A percentile compares a stretch with the other conserved stretches of the same genome.
These are phyloP conservation scores for Diplocarpon mali DNA, from an alignment of 2,329 filamentous ascomycete genomes.

Conservation along the genomic window DNA sequence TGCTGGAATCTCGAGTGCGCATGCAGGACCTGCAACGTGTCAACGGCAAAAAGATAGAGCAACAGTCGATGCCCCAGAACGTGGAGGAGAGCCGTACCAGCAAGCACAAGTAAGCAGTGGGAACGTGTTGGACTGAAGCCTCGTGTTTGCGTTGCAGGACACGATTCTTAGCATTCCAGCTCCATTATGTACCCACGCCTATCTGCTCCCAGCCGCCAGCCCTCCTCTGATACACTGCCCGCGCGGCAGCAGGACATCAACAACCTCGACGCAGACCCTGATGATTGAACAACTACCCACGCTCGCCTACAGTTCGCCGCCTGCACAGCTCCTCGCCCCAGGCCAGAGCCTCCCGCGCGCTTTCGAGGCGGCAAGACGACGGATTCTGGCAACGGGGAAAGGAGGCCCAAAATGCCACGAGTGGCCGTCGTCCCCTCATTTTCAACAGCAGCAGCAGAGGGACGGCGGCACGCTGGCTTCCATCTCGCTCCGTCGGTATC, in stretches of 20 bases:
- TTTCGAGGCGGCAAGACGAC: slow-evolving; percentile 16
- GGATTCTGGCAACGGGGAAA: slow-evolving; percentile 11
- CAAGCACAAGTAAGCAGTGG: slow-evolving; percentile 1
- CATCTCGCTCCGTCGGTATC: neutral
- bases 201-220: slow-evolving; percentile 5
- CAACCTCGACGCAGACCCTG: slow-evolving; percentile 3
- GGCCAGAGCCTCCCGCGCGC: slow-evolving; percentile 19
- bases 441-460: slow-evolving; percentile 9
- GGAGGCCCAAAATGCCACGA: slow-evolving; percentile 18
- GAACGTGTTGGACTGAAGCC: neutral
- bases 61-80: too few relatives aligned
- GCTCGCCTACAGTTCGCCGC: slow-evolving; percentile 9
- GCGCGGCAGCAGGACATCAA: slow-evolving; percentile 15
- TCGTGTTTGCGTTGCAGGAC: neutral
- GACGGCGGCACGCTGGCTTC: slow-evolving; percentile 13
- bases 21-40: slow-evolving; percentile 6
- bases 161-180: slow-evolving; percentile 7
- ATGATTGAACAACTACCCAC: slow-evolving; percentile 15
- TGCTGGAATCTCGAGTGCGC: slow-evolving; percentile 8
- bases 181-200: slow-evolving; percentile 16
- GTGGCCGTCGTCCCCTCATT: slow-evolving; percentile 15
- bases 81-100: neutral
- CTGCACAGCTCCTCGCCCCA: slow-evolving; percentile 1
- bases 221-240: slow-evolving; percentile 16
- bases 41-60: neutral